Conservation (phyloP, 73 alveolate species). For the Loxodes magnus region DNA sequence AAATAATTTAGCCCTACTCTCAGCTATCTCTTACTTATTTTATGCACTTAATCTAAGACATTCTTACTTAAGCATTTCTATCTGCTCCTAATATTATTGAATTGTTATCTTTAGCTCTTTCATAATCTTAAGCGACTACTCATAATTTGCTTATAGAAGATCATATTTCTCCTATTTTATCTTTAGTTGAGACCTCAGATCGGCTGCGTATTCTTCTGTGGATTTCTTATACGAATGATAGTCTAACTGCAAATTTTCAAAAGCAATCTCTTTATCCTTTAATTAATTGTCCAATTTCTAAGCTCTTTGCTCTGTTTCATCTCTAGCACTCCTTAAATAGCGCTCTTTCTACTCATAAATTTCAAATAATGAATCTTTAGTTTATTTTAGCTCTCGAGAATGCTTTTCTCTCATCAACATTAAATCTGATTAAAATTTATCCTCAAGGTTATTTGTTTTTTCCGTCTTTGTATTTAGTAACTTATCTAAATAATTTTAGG, state of each 20-base stretch:
- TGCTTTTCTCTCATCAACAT: conserved; percentile 60
- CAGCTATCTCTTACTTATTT: conserved; percentile 49
- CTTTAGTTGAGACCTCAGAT: conserved; percentile 37
- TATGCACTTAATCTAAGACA: conserved; percentile 52
- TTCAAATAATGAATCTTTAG: conserved; percentile 51
- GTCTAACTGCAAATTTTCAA: conserved; percentile 65
- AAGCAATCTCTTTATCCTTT: conserved; percentile 44
- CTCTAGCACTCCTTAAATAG: conserved; percentile 61
- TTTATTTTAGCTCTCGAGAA: conserved; percentile 47
- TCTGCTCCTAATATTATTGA: conserved; percentile 50
- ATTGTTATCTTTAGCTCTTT: conserved; percentile 59
- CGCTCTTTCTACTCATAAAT: conserved; percentile 55
- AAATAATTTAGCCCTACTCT: conserved; percentile 57
- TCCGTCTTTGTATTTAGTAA: conserved; percentile 55
- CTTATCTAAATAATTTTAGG: conserved; percentile 60
- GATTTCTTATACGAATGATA: conserved; percentile 40
- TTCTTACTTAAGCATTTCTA: conserved; percentile 63
- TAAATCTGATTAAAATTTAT: conserved; percentile 47
- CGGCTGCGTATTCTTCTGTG: conserved; percentile 59
- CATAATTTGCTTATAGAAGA: conserved; percentile 58
- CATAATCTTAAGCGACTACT: conserved; percentile 56
- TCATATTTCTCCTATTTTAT: conserved; percentile 52
- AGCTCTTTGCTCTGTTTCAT: conserved; percentile 42
- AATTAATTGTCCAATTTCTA: conserved; percentile 44
- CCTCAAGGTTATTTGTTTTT: conserved; percentile 28